Evolutionary conservation across 345 rosid species (phyloP), one percentile per base, ranked within the genome.

Genomic region (Camelina neglecta): DNA sequence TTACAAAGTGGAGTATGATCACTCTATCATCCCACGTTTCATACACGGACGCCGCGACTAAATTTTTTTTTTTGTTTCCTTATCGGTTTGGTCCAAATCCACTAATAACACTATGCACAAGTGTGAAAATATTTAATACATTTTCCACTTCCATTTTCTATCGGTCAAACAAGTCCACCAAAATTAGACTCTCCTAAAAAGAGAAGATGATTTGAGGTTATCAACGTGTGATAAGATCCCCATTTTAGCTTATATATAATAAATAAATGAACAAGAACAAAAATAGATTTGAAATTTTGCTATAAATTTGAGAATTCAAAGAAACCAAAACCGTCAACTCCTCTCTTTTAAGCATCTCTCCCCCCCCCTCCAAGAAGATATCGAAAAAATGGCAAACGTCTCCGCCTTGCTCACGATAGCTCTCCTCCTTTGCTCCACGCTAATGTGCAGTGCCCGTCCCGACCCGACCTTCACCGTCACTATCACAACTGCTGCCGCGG

Each of bases 371-470:
- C 31, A 47, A 69, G 10, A 11, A 75, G 15, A 39, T 18, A 62
- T 64, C 55, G 39, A 58, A 58, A 45, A 39, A 38, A 77, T 77
- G 81, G 67, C 76, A 57, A 77, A 71, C 2, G 18, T 71, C 31
- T 65, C 76, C 6, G 62, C 72, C 23, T 3, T 77, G 26, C 76
- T 77, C 39, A 71, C 54, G 48, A 65, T 77, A 49, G 65, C 81
- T 49, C 61, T 77, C 49, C 67, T 77, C 72, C 72, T 77, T 57
- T 57, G 76, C 61, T 65, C 76, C 67, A 64, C 21, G 56, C 56
- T 77, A 59, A 71, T 77, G 49, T 71, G 76, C 72, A 57, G 67
- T 1, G 61, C 81, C 31, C 81, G 81, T 3, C 76, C 76, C 18
- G 62, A 49, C 18, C 72, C 55, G 42, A 4, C 61, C 60, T 29